Percentiles rank a stretch among this genome's conserved stretches.
These are phyloP conservation scores for Chrysosporium queenslandicum DNA, from an alignment of 2,329 filamentous ascomycete species.

Conservation along the genomic window DNA sequence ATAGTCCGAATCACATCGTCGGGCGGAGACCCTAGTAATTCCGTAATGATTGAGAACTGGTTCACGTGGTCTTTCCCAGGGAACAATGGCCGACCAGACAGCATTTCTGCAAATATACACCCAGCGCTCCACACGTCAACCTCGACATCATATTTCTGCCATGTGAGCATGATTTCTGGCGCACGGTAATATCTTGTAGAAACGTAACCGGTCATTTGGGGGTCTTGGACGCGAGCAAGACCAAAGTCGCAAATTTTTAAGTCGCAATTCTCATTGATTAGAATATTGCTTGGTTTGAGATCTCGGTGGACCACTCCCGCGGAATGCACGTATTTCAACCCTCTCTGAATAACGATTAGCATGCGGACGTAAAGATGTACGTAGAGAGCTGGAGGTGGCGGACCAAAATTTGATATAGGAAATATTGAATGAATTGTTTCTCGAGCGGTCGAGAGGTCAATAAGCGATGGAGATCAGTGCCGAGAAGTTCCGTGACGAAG, in stretches of 20 bases:
- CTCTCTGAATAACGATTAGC: constrained; percentile 51
- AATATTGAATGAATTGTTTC: constrained; percentile 99
- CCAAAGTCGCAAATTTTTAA: constrained; percentile 99
- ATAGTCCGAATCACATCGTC: constrained; percentile 99
- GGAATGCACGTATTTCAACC: constrained; percentile 97
- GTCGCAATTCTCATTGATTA: constrained; percentile 99
- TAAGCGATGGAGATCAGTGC: constrained; percentile 90
- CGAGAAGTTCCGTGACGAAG: constrained; percentile 94
- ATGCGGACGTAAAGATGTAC: background rate
- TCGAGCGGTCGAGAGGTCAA: constrained; percentile 91
- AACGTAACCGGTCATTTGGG: constrained; percentile 98
- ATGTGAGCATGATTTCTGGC: constrained; percentile 99
- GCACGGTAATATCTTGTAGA: constrained; percentile 98
- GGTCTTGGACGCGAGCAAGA: constrained; percentile 92
- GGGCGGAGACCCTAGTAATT: constrained; percentile 87
- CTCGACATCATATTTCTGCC: constrained; percentile 99
- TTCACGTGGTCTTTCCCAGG: constrained; percentile 99
- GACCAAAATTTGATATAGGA: constrained; percentile 97
- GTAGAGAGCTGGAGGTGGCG: constrained; percentile 27
- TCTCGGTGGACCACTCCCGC: constrained; percentile 96
- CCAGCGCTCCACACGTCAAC: constrained; percentile 99
- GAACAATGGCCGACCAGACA: constrained; percentile 86
- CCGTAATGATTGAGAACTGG: constrained; percentile 98
- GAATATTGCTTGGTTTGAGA: constrained; percentile 95
- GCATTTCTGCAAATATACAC: constrained; percentile 98